Evolutionary conservation across 495 filamentous ascomycete species (phyloP).

Genomic region (Neurospora pannonica): DNA sequence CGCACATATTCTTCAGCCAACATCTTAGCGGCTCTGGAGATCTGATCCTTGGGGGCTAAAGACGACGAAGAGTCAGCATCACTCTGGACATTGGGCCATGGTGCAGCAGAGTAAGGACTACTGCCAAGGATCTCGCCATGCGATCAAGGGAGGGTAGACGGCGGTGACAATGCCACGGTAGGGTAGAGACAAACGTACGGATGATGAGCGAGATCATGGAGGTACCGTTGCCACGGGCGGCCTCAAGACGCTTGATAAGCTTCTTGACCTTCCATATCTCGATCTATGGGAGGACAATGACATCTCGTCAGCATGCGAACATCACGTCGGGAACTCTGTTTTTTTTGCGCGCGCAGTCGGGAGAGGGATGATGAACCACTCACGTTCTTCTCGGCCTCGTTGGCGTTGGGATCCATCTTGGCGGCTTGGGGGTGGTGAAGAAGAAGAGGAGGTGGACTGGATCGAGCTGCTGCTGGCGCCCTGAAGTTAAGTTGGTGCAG

Average conservation of each 20-base stretch:
- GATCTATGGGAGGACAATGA: slow-evolving; percentile 30
- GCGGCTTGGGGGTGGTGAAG: neutral
- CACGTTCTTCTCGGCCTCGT: slow-evolving; percentile 97
- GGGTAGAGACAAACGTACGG: slow-evolving; percentile 48
- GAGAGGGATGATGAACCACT: slow-evolving; percentile 16
- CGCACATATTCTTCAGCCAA: slow-evolving; percentile 99
- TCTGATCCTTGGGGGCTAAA: slow-evolving; percentile 90
- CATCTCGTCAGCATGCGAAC: slow-evolving; percentile 11
- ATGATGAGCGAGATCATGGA: slow-evolving; percentile 99
- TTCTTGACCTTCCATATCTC: slow-evolving; percentile 91
- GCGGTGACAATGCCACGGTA: slow-evolving; percentile 14
- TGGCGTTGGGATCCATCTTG: slow-evolving; percentile 81
- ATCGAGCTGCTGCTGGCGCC: neutral
- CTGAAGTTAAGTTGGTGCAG: neutral
- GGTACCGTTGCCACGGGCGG: slow-evolving; percentile 88
- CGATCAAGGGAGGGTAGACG: neutral
- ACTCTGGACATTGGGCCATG: neutral
- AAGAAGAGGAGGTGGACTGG: neutral
- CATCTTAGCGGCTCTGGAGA: slow-evolving; percentile 96
- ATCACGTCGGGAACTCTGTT: neutral
- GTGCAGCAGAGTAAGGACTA: neutral
- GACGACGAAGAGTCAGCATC: slow-evolving; percentile 8
- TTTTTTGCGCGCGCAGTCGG: neutral
- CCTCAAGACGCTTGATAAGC: slow-evolving; percentile 89
- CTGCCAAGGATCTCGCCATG: slow-evolving; percentile 2